Evolutionary conservation across 2,329 filamentous ascomycete species (phyloP).

Genomic region (Trichoderma citrinoviride): DNA sequence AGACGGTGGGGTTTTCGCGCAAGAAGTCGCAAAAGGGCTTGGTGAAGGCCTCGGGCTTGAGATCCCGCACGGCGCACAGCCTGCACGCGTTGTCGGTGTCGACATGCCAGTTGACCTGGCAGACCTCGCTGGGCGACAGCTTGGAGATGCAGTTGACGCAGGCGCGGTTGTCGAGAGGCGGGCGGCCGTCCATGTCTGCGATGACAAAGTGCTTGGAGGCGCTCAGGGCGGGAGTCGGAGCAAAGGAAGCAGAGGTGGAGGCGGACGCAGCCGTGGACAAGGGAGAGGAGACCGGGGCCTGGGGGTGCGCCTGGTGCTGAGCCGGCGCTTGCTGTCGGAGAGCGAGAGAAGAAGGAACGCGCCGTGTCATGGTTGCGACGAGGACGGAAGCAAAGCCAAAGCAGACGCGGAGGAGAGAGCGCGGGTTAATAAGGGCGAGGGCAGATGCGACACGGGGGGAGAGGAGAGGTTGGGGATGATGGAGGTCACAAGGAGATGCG

Average conservation of each 20-base stretch:
- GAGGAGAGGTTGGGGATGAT: not conserved
- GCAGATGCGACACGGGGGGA: slow-evolving; percentile 4
- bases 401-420: not conserved
- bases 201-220: slow-evolving; percentile 48
- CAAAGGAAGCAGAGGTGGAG: slow-evolving; percentile 25
- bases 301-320: not conserved
- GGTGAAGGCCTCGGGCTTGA: slow-evolving; percentile 65
- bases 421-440: not conserved
- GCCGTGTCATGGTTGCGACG: slow-evolving; percentile 42
- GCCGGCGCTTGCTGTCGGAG: slow-evolving; percentile 41
- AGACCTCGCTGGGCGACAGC: slow-evolving; percentile 31
- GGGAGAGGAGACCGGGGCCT: slow-evolving; percentile 31
- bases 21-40: slow-evolving; percentile 86
- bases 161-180: slow-evolving; percentile 35
- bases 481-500: not conserved
- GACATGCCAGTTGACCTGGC: slow-evolving; percentile 35
- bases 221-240: slow-evolving; percentile 31
- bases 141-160: slow-evolving; percentile 41
- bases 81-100: slow-evolving; percentile 32
- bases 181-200: slow-evolving; percentile 41
- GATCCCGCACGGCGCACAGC: slow-evolving; percentile 37
- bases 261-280: slow-evolving; percentile 22
- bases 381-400: not conserved
- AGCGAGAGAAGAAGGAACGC: slow-evolving; percentile 46
- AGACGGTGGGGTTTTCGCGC: slow-evolving; percentile 86